Base-by-base conservation (phyloP, 2,329 filamentous ascomycete species). In the Moelleriella libera region DNA sequence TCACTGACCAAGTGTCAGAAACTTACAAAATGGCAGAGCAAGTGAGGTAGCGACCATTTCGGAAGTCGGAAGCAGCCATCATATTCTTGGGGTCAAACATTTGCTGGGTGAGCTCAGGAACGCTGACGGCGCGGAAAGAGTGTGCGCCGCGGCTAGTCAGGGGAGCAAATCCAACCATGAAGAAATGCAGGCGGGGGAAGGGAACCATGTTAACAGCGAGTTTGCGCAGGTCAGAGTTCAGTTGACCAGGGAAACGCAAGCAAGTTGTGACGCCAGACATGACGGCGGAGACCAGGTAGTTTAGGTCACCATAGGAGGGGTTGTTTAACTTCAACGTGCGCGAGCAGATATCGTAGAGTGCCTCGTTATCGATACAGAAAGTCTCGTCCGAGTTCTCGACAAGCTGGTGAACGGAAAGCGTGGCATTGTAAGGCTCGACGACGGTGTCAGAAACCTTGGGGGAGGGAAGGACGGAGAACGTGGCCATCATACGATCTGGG, bases 21-120 rank as follows among this genome's bases (percentile, higher is more conserved):
- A 73, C 80, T 70, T 69, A 84, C 80, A 98, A 98, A 74, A 98
- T 95, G 68, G 92, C 89, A 69, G 85, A 97, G 84, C 92, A 98
- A 60, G 92, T 98, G 65, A 98, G 82, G 80, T 98, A 98, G 64
- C 92, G 92, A 70, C 92, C 92, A 72, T 97, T 98, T 64, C 92
- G 88, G 88, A 98, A 98, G 77, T 98, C 92, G 55, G 89, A 94
- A 56, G 92, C 92, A 74, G 92, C 92, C 92, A 98, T 98, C 90
- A 98, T 98, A 84, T 98, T 98, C 88, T 97, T 98, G 64, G 92
- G 90, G 78, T 98, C 92, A 78, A 94, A 98, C 88, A 98, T 97
- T 74, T 98, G 92, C 78, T 98, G 92, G 63, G 92, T 97, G 69
- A 98, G 81, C 79, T 98, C 92, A 50, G 92, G 90, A 53, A 98